phyloP scores from a whole-genome alignment of 352 stramenopile genomes.

The Pythium aquatile region DNA sequence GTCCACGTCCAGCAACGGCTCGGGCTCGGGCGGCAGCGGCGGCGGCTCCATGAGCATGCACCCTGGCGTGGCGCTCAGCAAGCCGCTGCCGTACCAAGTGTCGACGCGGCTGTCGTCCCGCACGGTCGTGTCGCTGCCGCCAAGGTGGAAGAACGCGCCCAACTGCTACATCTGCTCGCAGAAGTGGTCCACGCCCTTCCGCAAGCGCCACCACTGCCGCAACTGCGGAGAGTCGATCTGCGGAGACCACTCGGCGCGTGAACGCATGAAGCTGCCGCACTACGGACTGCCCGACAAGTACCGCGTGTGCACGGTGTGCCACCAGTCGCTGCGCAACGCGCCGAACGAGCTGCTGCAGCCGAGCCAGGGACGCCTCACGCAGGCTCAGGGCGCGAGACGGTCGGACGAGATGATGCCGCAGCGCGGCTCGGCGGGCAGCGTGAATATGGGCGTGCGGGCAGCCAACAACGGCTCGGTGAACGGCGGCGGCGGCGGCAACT shows the following conservation, averaged over 20 bases:
- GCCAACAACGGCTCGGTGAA: conserved; percentile 1
- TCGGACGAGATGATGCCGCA: conserved; percentile 46
- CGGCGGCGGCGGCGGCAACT: conserved; percentile 8
- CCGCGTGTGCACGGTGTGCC: conserved; percentile 80
- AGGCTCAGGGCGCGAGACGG: conserved; percentile 28
- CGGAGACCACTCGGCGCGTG: conserved; percentile 76
- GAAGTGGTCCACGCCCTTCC: conserved; percentile 72
- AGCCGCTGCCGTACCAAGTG: conserved; percentile 39
- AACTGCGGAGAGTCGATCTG: conserved; percentile 88
- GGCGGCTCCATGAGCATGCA: conserved; percentile 1
- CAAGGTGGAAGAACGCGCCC: conserved; percentile 78
- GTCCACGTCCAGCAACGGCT: conserved; percentile 29
- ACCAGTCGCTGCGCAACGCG: conserved; percentile 68
- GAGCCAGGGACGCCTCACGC: conserved; percentile 21
- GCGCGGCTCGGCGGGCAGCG: conserved; percentile 16
- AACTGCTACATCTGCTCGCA: conserved; percentile 85
- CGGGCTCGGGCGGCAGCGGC: conserved; percentile 1
- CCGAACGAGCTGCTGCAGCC: conserved; percentile 38
- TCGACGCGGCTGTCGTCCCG: conserved; percentile 37
- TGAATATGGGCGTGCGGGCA: conserved; percentile 31
- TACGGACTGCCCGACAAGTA: conserved; percentile 78
- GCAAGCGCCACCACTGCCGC: conserved; percentile 86
- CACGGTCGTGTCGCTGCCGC: conserved; percentile 60
- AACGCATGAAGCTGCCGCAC: conserved; percentile 79
- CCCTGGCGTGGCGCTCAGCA: conserved; percentile 16